These are phyloP conservation scores for Pharnaceum exiguum DNA, from an alignment of 148 eudicot genomes.

Conservation along the genomic window DNA sequence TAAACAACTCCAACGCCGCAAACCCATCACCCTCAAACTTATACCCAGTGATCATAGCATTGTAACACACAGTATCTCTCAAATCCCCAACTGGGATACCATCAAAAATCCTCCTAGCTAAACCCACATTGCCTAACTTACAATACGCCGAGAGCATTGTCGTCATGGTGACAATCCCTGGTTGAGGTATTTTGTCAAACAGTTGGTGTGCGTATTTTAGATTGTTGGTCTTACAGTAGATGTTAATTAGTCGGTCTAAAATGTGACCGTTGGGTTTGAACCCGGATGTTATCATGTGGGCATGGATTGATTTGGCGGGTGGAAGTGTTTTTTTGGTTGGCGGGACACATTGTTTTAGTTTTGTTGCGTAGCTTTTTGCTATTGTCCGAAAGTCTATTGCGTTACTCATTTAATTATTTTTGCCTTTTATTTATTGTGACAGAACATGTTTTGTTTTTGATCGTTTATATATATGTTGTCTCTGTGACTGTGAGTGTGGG, in stretches of 20 bases:
- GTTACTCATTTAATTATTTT: no score
- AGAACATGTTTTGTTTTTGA: no score
- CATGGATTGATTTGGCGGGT: no score
- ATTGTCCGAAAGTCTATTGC: no score
- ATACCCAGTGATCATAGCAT: constrained; percentile 61
- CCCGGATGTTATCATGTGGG: constrained; percentile 66
- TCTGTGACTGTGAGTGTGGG: no score
- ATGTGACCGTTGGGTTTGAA: constrained; percentile 60
- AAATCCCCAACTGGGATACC: constrained; percentile 37
- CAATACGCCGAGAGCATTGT: constrained; percentile 51
- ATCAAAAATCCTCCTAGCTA: constrained; percentile 39
- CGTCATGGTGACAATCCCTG: constrained; percentile 48
- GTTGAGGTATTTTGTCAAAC: constrained; percentile 55
- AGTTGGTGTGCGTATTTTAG: constrained; percentile 41
- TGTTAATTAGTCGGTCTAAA: constrained; percentile 42
- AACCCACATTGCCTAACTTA: constrained; percentile 22
- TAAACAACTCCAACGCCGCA: constrained; percentile 36
- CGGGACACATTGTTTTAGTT: no score
- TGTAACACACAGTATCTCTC: constrained; percentile 54
- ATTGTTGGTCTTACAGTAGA: constrained; percentile 40
- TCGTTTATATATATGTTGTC: no score
- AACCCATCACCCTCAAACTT: constrained; percentile 42
- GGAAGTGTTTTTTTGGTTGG: no score
- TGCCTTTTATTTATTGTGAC: no score
- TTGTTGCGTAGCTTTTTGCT: no score